A percentile compares a stretch with the other conserved stretches of the same genome.
phyloP scores from a whole-genome alignment of 345 rosid species.

The Gossypium anomalum region DNA sequence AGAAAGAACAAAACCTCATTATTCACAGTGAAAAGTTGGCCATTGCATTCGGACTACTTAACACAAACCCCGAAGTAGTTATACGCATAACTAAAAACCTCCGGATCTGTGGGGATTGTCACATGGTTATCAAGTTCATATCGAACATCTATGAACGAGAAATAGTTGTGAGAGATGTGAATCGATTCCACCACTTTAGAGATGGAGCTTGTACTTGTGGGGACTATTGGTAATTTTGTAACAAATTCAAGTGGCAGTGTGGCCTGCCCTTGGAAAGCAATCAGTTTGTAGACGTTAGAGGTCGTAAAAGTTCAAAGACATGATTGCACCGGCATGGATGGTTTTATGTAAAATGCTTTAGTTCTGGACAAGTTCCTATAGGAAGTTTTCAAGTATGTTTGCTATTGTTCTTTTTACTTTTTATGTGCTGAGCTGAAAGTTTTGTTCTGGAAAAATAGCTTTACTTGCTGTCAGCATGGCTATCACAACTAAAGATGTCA shows the following conservation, averaged over 20 bases:
- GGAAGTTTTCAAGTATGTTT: not conserved
- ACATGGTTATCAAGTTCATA: constrained; percentile 1
- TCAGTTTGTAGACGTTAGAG: not conserved
- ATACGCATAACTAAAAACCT: constrained; percentile 6
- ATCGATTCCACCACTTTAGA: constrained; percentile 3
- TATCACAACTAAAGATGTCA: not conserved
- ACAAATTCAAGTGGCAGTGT: not conserved
- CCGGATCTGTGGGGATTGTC: constrained; percentile 14
- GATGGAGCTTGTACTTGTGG: constrained; percentile 5
- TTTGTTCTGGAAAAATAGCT: not conserved
- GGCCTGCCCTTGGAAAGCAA: not conserved
- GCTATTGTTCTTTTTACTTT: not conserved
- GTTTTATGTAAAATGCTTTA: not conserved
- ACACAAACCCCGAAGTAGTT: not conserved
- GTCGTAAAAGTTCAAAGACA: not conserved
- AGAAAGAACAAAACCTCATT: constrained; percentile 11
- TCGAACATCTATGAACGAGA: not conserved
- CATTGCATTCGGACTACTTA: not conserved
- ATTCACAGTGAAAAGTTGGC: constrained; percentile 6
- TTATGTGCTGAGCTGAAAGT: not conserved
- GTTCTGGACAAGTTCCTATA: not conserved
- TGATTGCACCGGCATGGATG: not conserved
- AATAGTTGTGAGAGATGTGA: constrained; percentile 11
- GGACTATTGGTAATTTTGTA: constrained; percentile 4
- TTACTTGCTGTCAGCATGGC: not conserved